Percentiles rank a stretch among this genome's conserved stretches.
These are phyloP conservation scores for Pseudocercospora crystallina DNA, from an alignment of 2,329 filamentous ascomycete genomes.

Conservation along the genomic window DNA sequence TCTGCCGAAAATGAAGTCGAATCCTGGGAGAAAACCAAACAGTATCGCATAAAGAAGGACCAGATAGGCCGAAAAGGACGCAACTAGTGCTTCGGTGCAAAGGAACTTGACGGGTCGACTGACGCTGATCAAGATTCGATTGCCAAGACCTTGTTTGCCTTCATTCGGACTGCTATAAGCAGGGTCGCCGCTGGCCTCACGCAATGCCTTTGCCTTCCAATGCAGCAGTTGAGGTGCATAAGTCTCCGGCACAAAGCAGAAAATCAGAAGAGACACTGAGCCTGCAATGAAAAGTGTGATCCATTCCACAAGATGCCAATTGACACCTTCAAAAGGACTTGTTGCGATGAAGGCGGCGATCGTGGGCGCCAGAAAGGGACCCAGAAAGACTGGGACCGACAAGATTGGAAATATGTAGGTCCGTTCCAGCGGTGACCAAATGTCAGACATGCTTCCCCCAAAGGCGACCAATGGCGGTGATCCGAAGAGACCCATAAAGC, in stretches of 20 bases:
- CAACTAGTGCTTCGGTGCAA: constrained; percentile 39
- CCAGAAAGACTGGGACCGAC: constrained; percentile 25
- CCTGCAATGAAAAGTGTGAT: constrained; percentile 26
- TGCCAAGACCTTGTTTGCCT: constrained; percentile 14
- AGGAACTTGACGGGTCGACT: constrained; percentile 18
- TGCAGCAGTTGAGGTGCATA: constrained; percentile 42
- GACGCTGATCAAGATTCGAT: constrained; percentile 12
- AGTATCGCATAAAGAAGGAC: constrained; percentile 53
- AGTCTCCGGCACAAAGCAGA: constrained; percentile 52
- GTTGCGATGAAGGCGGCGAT: constrained; percentile 45
- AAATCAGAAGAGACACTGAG: constrained; percentile 10
- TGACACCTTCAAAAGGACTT: constrained; percentile 28
- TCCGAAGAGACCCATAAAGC: constrained; percentile 27
- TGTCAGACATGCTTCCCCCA: constrained; percentile 27
- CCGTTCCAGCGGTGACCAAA: constrained; percentile 25
- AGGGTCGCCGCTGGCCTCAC: constrained; percentile 28
- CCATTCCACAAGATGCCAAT: constrained; percentile 52
- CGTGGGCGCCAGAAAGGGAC: constrained; percentile 42
- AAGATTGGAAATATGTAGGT: constrained; percentile 25
- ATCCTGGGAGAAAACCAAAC: constrained; percentile 56
- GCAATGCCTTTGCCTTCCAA: constrained; percentile 35
- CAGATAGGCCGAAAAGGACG: constrained; percentile 52
- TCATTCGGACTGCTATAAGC: constrained; percentile 12
- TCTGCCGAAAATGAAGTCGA: constrained; percentile 49
- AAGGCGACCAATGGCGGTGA: constrained; percentile 25